phyloP scores from a whole-genome alignment of 306 rosid species.

The Alnus glutinosa region DNA sequence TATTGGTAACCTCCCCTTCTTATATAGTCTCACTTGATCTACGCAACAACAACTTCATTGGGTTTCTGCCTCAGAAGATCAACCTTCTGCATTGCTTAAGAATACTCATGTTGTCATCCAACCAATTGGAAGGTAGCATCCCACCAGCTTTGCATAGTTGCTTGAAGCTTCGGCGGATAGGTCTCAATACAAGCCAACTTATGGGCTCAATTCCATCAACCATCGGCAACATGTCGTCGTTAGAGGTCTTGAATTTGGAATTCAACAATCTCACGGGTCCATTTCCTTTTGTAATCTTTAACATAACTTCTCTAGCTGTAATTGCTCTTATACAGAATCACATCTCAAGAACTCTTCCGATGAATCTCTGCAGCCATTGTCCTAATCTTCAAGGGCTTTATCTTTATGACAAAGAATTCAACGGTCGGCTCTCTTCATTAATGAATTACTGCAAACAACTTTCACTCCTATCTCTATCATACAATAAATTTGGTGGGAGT shows the following conservation, averaged over 20 bases:
- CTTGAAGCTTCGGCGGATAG: neutral
- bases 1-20: neutral
- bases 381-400: neutral
- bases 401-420: neutral
- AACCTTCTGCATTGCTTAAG: neutral
- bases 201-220: no score
- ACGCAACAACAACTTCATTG: neutral
- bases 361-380: neutral
- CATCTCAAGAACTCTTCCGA: neutral
- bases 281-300: neutral
- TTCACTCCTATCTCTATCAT: neutral
- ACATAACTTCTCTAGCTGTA: neutral
- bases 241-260: no score
- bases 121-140: neutral
- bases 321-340: neutral
- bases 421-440: neutral
- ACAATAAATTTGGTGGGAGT: no score
- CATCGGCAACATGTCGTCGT: no score
- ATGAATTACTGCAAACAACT: neutral
- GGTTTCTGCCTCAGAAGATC: neutral
- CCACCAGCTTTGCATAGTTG: neutral
- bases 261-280: no score
- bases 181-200: no score
- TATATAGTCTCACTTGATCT: neutral
- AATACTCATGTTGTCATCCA: rapidly evolving